Conservation (phyloP, 495 filamentous ascomycete genomes). For the Talaromyces proteolyticus region DNA sequence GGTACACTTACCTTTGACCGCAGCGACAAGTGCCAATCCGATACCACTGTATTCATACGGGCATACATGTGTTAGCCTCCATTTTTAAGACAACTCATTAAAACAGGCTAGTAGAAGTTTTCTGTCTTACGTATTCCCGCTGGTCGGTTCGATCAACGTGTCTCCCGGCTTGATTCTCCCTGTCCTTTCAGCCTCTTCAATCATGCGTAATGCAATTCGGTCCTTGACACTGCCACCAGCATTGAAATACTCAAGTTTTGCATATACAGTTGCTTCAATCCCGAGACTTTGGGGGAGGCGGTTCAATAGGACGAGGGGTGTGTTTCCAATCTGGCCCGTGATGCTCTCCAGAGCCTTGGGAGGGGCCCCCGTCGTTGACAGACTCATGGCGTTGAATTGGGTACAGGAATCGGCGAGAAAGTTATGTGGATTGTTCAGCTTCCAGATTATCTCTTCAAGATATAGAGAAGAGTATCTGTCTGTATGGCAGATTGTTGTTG, state of each 20-base stretch:
- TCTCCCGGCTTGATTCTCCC: conserved; percentile 97
- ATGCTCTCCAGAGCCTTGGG: conserved; percentile 55
- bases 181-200: conserved; percentile 86
- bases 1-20: conserved; percentile 66
- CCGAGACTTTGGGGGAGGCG: conserved; percentile 83
- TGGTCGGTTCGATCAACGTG: conserved; percentile 95
- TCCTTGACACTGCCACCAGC: conserved; percentile 98
- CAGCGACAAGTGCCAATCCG: conserved; percentile 86
- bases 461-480: too few species aligned
- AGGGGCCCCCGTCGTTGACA: conserved; percentile 34
- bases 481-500: background rate
- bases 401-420: background rate
- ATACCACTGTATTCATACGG: conserved; percentile 62
- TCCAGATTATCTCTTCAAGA: too few species aligned
- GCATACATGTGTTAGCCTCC: too few species aligned
- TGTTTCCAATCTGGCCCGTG: conserved; percentile 81
- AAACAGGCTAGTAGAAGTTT: too few species aligned
- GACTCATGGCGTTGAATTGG: background rate
- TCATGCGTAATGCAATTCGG: conserved; percentile 94
- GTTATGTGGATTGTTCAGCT: too few species aligned
- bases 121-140: conserved; percentile 77
- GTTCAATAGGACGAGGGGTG: conserved; percentile 88
- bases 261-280: conserved; percentile 86
- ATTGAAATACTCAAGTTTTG: conserved; percentile 95
- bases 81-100: too few species aligned